These are phyloP conservation scores for Cyamopsis tetragonoloba DNA, from an alignment of 306 rosid genomes.

Conservation along the genomic window DNA sequence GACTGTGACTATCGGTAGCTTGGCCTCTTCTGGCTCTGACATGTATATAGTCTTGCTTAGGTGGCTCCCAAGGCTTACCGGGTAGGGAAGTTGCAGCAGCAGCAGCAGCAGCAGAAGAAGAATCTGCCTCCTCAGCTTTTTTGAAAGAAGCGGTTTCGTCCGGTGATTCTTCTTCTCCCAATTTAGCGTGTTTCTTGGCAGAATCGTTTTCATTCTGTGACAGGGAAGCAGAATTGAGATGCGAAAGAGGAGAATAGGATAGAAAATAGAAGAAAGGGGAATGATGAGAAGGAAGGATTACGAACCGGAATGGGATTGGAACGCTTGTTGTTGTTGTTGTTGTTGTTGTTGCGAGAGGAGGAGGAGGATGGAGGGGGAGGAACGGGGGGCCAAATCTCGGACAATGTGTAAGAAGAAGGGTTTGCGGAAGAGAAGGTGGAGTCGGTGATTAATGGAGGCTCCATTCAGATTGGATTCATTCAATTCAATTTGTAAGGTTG, in stretches of 20 bases:
- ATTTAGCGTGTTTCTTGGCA: constrained; percentile 51
- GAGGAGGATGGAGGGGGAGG: constrained; percentile 13
- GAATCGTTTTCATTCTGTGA: constrained; percentile 37
- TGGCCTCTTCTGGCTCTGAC: constrained; percentile 98
- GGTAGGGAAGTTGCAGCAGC: not conserved
- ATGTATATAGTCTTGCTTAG: constrained; percentile 84
- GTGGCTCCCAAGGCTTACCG: constrained; percentile 38
- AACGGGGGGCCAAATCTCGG: constrained; percentile 78
- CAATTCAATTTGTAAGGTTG: not conserved
- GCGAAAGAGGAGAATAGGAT: too few relatives aligned
- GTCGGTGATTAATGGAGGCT: constrained; percentile 66
- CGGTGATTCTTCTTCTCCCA: constrained; percentile 26
- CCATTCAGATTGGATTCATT: constrained; percentile 51
- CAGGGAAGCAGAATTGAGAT: not conserved
- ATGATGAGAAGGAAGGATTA: too few relatives aligned
- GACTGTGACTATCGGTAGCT: constrained; percentile 98
- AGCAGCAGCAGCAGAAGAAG: constrained; percentile 40
- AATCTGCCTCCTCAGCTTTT: constrained; percentile 46
- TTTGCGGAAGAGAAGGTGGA: constrained; percentile 74
- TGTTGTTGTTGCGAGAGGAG: too few relatives aligned
- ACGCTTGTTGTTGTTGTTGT: too few relatives aligned
- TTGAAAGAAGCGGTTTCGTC: constrained; percentile 33
- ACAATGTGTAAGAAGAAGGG: constrained; percentile 66
- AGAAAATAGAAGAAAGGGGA: too few relatives aligned
- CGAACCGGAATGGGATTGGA: not conserved